Evolutionary conservation across 495 filamentous ascomycete species (phyloP), one percentile per base, ranked within the genome.

Genomic region (Copromyces sp.): DNA sequence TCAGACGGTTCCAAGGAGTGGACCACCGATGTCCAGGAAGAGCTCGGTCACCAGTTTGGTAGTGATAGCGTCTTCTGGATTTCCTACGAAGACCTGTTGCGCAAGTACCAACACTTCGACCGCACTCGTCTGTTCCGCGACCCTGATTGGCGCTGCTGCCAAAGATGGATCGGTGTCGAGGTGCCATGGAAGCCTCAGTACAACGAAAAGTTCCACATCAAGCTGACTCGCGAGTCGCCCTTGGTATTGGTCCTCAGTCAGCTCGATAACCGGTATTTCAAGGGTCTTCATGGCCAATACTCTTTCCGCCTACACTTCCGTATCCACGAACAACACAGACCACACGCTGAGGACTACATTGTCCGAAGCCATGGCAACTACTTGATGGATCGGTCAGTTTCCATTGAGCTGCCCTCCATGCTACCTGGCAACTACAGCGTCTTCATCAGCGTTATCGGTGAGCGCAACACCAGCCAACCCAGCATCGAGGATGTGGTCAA

Each of bases 1-100:
- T 92, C 90, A 17, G 93, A 97, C 77, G 94, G 95, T 14, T 95
- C 92, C n/a, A 93, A 95, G 75, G 90, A 97, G 82, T 98, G 95
- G 93, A 97, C 93, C 24, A 86, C 93, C 9, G 90, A 96, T 75
- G 94, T 91, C 84, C 92, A 95, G 85, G 82, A 90, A 71, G 89
- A 90, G 69, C 85, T 98, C 1, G 87, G 88, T n/a, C 94, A 97
- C 78, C 89, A 89, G 69, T 98, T 97, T 79, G 94, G 95, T 47
- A 91, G 96, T 77, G 95, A 97, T 80, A 94, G 93, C 9, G 91
- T 87, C 69, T 90, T 89, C 74, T 90, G 88, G 88, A 90, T 90
- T 74, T 81, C 85, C 12, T 97, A 94, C 77, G 87, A 91, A 53
- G 95, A 98, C 77, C 87, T 98, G 44, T 85, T 97, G 3, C 89